A percentile compares a stretch with the other conserved stretches of the same genome.
Conservation (phyloP, 352 stramenopile genomes). For the Pythium aphanidermatum region DNA sequence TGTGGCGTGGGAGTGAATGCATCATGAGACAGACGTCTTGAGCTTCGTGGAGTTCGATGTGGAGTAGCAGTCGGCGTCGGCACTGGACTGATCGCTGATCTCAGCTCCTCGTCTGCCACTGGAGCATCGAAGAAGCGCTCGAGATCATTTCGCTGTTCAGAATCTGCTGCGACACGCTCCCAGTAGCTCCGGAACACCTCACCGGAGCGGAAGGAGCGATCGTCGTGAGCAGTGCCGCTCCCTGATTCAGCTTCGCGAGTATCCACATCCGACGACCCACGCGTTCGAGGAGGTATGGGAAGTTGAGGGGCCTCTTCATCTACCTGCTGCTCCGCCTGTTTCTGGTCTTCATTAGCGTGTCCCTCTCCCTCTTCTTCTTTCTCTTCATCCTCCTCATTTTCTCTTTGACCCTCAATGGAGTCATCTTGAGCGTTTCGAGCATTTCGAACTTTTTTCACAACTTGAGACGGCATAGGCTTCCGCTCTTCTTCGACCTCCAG, state of each 20-base stretch:
- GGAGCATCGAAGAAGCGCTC: slow-evolving; percentile 11
- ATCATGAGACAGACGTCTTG: slow-evolving; percentile 2
- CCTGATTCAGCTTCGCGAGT: too few species aligned
- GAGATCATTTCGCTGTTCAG: not conserved
- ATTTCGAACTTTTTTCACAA: too few species aligned
- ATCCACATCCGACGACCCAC: too few species aligned
- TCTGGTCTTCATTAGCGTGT: too few species aligned
- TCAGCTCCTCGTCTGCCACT: too few species aligned
- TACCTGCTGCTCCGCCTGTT: too few species aligned
- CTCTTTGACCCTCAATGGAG: not conserved
- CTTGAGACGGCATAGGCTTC: too few species aligned
- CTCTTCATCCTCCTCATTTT: not conserved
- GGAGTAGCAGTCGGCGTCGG: not conserved
- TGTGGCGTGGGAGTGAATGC: slow-evolving; percentile 2
- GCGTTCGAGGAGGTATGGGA: too few species aligned
- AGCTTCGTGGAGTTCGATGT: slow-evolving; percentile 8
- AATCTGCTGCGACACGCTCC: not conserved
- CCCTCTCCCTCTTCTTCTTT: not conserved
- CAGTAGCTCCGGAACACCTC: slow-evolving; percentile 13
- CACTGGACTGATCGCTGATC: too few species aligned
- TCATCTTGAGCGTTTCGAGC: not conserved
- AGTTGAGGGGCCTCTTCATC: too few species aligned
- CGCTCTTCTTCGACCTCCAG: not conserved
- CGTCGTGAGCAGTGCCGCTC: too few species aligned
- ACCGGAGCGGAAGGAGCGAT: not conserved